Evolutionary conservation across 2,329 filamentous ascomycete species (phyloP).

Genomic region (Colletotrichum truncatum): DNA sequence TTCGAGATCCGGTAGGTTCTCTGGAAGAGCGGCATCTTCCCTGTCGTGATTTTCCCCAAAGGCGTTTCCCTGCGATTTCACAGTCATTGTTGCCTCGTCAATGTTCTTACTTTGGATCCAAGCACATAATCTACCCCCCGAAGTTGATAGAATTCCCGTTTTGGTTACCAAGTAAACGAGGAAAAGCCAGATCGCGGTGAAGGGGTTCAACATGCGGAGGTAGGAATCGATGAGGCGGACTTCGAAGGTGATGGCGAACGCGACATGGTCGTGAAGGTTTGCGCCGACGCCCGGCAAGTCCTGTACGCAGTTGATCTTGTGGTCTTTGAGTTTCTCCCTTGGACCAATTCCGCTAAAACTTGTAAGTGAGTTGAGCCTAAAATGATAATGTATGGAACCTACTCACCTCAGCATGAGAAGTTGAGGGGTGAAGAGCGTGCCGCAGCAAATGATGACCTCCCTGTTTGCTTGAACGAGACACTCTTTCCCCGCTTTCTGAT

Average conservation of each 20-base stretch:
- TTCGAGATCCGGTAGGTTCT: conserved; percentile 42
- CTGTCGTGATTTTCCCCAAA: conserved; percentile 24
- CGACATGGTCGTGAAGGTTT: conserved; percentile 39
- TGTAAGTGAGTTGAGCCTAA: background rate
- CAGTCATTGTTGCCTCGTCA: conserved; percentile 37
- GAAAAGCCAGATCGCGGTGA: conserved; percentile 39
- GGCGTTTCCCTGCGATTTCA: conserved; percentile 13
- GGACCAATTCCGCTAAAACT: conserved; percentile 41
- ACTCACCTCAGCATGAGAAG: conserved; percentile 38
- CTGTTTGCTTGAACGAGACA: conserved; percentile 36
- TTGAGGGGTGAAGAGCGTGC: conserved; percentile 40
- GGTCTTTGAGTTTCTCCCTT: conserved; percentile 24
- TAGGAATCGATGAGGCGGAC: conserved; percentile 37
- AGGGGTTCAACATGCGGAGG: conserved; percentile 31
- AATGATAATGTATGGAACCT: background rate
- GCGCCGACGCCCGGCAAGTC: conserved; percentile 39
- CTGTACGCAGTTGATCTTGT: conserved; percentile 34
- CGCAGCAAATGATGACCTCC: conserved; percentile 42
- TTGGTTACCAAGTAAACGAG: conserved; percentile 40
- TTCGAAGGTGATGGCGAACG: conserved; percentile 37
- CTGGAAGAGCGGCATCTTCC: conserved; percentile 28
- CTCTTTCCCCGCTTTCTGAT: conserved; percentile 11
- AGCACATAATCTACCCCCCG: conserved; percentile 33
- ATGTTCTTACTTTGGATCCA: conserved; percentile 38
- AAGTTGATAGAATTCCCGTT: conserved; percentile 35